A percentile compares a stretch with the other conserved stretches of the same genome.
Evolutionary conservation across 495 filamentous ascomycete species (phyloP).

Genomic region (Aspergillus nanangensis): DNA sequence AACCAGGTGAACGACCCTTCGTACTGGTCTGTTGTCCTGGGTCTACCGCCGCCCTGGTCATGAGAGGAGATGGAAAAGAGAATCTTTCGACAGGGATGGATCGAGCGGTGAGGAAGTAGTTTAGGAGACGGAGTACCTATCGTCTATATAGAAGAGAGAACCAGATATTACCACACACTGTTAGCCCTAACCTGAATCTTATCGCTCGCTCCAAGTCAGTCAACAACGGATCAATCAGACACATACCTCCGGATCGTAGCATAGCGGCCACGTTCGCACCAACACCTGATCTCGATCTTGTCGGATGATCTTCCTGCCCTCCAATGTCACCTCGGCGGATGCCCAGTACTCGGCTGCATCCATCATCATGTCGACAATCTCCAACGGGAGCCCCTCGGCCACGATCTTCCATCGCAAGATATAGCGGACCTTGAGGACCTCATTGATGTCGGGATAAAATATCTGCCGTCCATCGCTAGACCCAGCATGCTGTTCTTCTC

Average conservation of each 20-base stretch:
- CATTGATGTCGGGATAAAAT: slow-evolving; percentile 25
- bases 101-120: slow-evolving; percentile 32
- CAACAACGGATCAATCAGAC: neutral
- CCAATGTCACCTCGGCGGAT: slow-evolving; percentile 28
- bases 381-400: slow-evolving; percentile 46
- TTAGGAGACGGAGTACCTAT: slow-evolving; percentile 10
- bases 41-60: slow-evolving; percentile 63
- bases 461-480: neutral
- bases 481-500: neutral
- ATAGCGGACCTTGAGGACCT: slow-evolving; percentile 34
- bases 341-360: slow-evolving; percentile 73
- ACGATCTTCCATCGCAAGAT: slow-evolving; percentile 39
- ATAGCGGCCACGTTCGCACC: slow-evolving; percentile 36
- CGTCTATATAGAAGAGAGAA: too few relatives aligned
- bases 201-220: too few relatives aligned
- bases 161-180: too few relatives aligned
- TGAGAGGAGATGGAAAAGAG: slow-evolving; percentile 59
- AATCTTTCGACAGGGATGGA: slow-evolving; percentile 48
- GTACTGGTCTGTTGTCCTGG: slow-evolving; percentile 31
- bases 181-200: neutral
- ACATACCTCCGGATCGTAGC: slow-evolving; percentile 31
- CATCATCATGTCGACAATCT: slow-evolving; percentile 63
- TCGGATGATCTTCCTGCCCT: slow-evolving; percentile 18
- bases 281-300: slow-evolving; percentile 38
- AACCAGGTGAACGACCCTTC: slow-evolving; percentile 66